Evolutionary conservation across 2,329 filamentous ascomycete genomes (phyloP).

Genomic region (Dactylellina sp.): DNA sequence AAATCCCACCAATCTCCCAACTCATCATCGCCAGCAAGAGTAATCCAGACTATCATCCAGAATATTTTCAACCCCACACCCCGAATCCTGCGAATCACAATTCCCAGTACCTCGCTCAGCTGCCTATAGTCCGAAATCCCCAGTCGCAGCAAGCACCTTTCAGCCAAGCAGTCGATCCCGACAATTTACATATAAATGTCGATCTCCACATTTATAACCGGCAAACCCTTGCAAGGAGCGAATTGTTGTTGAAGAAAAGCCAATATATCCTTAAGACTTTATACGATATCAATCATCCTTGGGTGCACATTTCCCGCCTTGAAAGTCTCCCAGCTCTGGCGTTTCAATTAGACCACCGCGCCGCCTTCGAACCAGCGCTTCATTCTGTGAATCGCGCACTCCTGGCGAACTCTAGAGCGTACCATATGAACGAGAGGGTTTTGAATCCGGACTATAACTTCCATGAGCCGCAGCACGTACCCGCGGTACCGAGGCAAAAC

Average conservation of each 20-base stretch:
- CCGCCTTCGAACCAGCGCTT: background rate
- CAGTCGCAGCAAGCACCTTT: background rate
- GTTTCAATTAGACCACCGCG: background rate
- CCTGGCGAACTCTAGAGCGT: background rate
- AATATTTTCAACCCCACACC: background rate
- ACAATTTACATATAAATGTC: background rate
- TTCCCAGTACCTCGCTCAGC: too few species aligned
- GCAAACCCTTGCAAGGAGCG: background rate
- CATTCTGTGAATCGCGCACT: background rate
- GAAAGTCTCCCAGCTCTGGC: background rate
- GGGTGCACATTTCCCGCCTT: background rate
- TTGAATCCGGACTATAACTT: conserved; percentile 6
- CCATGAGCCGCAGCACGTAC: background rate
- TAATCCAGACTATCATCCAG: background rate
- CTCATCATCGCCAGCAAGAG: background rate
- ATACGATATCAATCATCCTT: background rate
- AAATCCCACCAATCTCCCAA: background rate
- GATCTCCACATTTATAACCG: conserved; percentile 8
- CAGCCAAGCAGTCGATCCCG: background rate
- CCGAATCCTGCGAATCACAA: background rate
- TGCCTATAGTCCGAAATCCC: too few species aligned
- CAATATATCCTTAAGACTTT: background rate
- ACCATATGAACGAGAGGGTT: conserved; percentile 1
- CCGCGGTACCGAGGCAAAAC: too few species aligned
- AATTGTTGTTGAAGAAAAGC: background rate